These are phyloP conservation scores for Ulvella scutata DNA, from an alignment of 139 green algal species.

Conservation along the genomic window DNA sequence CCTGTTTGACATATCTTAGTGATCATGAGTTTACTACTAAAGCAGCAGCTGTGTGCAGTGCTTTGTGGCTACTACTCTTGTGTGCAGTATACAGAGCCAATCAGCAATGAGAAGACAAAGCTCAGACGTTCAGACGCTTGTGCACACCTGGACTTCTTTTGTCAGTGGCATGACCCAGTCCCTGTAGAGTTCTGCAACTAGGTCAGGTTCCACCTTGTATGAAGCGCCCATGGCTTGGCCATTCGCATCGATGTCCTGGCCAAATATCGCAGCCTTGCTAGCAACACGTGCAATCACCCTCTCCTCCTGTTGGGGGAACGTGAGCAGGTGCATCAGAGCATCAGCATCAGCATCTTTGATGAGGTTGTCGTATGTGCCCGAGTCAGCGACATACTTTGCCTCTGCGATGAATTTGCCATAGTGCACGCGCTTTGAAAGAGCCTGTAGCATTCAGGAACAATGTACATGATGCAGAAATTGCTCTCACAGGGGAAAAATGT, in stretches of 20 bases:
- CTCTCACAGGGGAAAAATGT: no score
- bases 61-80: no score
- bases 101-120: no score
- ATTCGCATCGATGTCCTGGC: conserved; percentile 48
- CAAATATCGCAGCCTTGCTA: conserved; percentile 80
- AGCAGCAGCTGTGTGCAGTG: no score
- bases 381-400: conserved; percentile 80
- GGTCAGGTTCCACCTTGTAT: conserved; percentile 54
- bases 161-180: conserved; percentile 93
- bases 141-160: conserved; percentile 74
- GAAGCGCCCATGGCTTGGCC: neutral
- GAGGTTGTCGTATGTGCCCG: conserved; percentile 63
- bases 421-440: conserved; percentile 92
- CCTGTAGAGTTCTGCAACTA: conserved; percentile 73
- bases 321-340: conserved; percentile 83
- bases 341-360: conserved; percentile 51
- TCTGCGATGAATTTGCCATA: conserved; percentile 99
- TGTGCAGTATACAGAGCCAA: no score
- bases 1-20: no score
- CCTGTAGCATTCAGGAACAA: no score
- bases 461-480: no score
- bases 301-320: conserved; percentile 66
- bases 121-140: no score
- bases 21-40: no score
- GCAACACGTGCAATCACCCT: conserved; percentile 72